phyloP scores from a whole-genome alignment of 768 basidiomycete genomes.

The Tulasnella sp. region DNA sequence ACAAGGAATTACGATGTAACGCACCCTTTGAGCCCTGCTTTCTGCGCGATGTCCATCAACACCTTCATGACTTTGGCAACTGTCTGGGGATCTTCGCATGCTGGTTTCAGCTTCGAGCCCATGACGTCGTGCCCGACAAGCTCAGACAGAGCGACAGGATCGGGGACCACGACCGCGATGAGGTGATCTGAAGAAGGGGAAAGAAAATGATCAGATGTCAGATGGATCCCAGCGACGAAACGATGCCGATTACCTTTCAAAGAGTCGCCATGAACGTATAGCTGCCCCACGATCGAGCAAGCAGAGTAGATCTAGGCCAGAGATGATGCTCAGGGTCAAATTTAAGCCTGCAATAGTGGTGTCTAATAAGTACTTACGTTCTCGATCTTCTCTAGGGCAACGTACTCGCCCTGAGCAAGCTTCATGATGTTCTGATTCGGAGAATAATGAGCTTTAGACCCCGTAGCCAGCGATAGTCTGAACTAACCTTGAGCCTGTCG shows the following conservation, averaged over 20 bases:
- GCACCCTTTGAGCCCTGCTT: slow-evolving; percentile 66
- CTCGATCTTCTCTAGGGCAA: slow-evolving; percentile 93
- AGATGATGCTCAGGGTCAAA: too few species aligned
- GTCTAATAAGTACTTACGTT: too few species aligned
- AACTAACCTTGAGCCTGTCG: slow-evolving; percentile 65
- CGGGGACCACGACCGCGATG: slow-evolving; percentile 72
- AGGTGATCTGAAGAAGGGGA: slow-evolving; percentile 45
- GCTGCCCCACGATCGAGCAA: slow-evolving; percentile 57
- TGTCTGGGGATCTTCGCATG: slow-evolving; percentile 51
- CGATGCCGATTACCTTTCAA: slow-evolving; percentile 45
- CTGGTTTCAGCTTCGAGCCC: slow-evolving; percentile 36
- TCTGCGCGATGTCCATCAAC: slow-evolving; percentile 49
- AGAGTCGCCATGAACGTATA: slow-evolving; percentile 85
- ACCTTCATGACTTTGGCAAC: slow-evolving; percentile 40
- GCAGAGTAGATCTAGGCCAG: slow-evolving; percentile 40
- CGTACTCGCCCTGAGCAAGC: slow-evolving; percentile 95
- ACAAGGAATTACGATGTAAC: slow-evolving; percentile 22
- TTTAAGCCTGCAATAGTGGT: too few species aligned
- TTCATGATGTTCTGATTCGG: slow-evolving; percentile 99
- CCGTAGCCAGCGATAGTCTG: too few species aligned
- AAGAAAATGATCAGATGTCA: too few species aligned
- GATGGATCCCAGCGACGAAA: not conserved
- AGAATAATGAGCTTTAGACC: too few species aligned
- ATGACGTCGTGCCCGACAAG: slow-evolving; percentile 47
- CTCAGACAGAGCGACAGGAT: slow-evolving; percentile 58